Evolutionary conservation across 1,139 yeast genomes (phyloP).

Genomic region (Debaryomyces psychrophilus): DNA sequence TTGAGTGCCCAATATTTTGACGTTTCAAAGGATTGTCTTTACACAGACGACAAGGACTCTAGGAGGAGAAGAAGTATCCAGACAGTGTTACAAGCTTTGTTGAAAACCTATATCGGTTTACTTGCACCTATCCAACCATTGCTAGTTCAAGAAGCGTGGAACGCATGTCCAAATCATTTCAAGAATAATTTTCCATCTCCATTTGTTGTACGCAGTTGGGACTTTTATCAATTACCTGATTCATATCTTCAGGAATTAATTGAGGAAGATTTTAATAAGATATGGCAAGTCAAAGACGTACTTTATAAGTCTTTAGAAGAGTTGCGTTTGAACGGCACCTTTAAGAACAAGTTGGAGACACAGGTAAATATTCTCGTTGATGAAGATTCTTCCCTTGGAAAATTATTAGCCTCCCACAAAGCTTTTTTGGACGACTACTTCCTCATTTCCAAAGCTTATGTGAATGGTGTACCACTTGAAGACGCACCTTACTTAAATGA

Average conservation of each 20-base stretch:
- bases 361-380: slow-evolving; percentile 43
- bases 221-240: slow-evolving; percentile 33
- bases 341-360: slow-evolving; percentile 70
- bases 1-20: slow-evolving; percentile 87
- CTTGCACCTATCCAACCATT: slow-evolving; percentile 84
- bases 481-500: slow-evolving; percentile 10
- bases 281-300: slow-evolving; percentile 52
- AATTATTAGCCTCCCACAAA: slow-evolving; percentile 29
- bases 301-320: slow-evolving; percentile 47
- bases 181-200: slow-evolving; percentile 50
- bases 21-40: slow-evolving; percentile 79
- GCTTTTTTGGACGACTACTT: slow-evolving; percentile 56
- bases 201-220: slow-evolving; percentile 48
- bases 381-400: slow-evolving; percentile 11
- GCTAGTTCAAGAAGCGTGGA: slow-evolving; percentile 88
- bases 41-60: slow-evolving; percentile 61
- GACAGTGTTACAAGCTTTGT: slow-evolving; percentile 65
- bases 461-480: slow-evolving; percentile 27
- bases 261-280: slow-evolving; percentile 42
- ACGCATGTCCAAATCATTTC: slow-evolving; percentile 44
- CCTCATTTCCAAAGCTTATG: slow-evolving; percentile 60
- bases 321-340: slow-evolving; percentile 34
- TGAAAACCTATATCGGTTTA: slow-evolving; percentile 63
- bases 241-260: slow-evolving; percentile 26
- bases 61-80: slow-evolving; percentile 66